Evolutionary conservation across 805 yeast species (phyloP).

Genomic region (Kluyveromyces lactis): DNA sequence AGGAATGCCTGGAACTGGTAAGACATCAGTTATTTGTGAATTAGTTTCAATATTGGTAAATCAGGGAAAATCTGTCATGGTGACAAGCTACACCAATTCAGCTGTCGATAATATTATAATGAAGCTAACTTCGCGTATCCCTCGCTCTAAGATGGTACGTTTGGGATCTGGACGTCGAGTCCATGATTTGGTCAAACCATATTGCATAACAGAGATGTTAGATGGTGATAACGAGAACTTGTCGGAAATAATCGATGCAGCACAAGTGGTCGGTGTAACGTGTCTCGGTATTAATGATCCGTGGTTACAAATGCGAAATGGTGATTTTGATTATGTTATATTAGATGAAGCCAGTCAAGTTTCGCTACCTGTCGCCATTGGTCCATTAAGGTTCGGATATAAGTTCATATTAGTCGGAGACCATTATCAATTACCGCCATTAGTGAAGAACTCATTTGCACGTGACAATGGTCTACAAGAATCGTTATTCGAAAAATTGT

Average conservation of each 20-base stretch:
- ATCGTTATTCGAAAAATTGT: slow-evolving; percentile 68
- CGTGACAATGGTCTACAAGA: slow-evolving; percentile 46
- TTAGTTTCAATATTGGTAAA: slow-evolving; percentile 51
- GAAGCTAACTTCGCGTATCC: slow-evolving; percentile 45
- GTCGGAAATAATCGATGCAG: slow-evolving; percentile 45
- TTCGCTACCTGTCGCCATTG: slow-evolving; percentile 82
- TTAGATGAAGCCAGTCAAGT: slow-evolving; percentile 96
- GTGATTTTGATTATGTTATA: slow-evolving; percentile 82
- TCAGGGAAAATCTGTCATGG: slow-evolving; percentile 56
- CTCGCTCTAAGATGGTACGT: slow-evolving; percentile 41
- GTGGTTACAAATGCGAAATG: slow-evolving; percentile 25
- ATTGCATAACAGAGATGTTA: slow-evolving; percentile 19
- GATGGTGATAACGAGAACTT: slow-evolving; percentile 37
- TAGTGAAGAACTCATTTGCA: slow-evolving; percentile 66
- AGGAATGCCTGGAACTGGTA: slow-evolving; percentile 99
- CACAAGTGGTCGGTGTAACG: slow-evolving; percentile 81
- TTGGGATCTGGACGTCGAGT: slow-evolving; percentile 55
- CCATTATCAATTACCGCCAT: slow-evolving; percentile 87
- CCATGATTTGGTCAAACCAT: slow-evolving; percentile 52
- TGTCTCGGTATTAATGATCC: slow-evolving; percentile 55
- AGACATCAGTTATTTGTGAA: slow-evolving; percentile 81
- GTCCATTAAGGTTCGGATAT: slow-evolving; percentile 72
- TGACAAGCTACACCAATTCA: slow-evolving; percentile 87
- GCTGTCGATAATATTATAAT: slow-evolving; percentile 90
- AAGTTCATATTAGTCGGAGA: slow-evolving; percentile 93